These are phyloP conservation scores for Castanea sativa DNA, from an alignment of 306 rosid genomes.

Conservation along the genomic window DNA sequence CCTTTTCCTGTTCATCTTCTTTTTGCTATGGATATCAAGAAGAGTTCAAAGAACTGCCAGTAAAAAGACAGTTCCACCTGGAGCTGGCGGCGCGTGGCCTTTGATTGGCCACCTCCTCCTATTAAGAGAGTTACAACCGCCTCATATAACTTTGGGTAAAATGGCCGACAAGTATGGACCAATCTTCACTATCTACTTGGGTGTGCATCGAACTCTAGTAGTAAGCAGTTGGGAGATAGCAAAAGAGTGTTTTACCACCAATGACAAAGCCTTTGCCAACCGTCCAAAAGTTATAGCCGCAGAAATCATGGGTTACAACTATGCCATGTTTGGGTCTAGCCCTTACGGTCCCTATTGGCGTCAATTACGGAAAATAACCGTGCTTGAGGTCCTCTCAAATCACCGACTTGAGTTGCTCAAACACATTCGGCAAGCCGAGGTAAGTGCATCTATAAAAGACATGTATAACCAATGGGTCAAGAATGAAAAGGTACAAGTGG, in stretches of 20 bases:
- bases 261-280: conserved; percentile 20
- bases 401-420: conserved; percentile 18
- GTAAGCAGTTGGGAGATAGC: conserved; percentile 18
- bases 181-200: conserved; percentile 15
- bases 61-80: neutral
- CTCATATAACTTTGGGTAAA: conserved; percentile 22
- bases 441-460: neutral
- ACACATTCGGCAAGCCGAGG: conserved; percentile 12
- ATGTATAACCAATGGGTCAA: neutral
- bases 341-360: conserved; percentile 31
- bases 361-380: conserved; percentile 23
- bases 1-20: neutral
- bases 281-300: conserved; percentile 12
- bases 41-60: neutral
- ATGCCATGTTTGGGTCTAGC: conserved; percentile 22
- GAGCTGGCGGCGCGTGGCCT: conserved; percentile 14
- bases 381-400: conserved; percentile 16
- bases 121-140: neutral
- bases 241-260: conserved; percentile 28
- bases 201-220: conserved; percentile 3
- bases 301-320: conserved; percentile 19
- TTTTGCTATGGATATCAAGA: neutral
- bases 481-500: neutral
- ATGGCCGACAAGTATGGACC: conserved; percentile 33
- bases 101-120: conserved; percentile 22